Evolutionary conservation across 495 filamentous ascomycete species (phyloP), one percentile per base, ranked within the genome.

Genomic region (Annulohypoxylon moriforme): DNA sequence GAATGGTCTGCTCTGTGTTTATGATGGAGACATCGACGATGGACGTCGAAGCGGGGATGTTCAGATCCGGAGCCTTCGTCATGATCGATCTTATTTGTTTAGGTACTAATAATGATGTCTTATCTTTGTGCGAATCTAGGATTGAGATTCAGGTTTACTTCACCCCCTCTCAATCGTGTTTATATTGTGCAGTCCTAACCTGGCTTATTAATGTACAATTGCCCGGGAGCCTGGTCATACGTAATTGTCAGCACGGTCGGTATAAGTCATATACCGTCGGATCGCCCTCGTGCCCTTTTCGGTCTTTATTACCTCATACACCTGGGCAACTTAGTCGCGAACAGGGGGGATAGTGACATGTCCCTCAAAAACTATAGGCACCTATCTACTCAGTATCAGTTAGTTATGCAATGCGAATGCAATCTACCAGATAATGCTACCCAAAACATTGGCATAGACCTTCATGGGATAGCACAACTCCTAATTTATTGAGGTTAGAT

Each of bases 11-110:
- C 2, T 80, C 84, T 0, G 85, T 83, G 73, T 90, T 81, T 34
- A 90, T 86, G 74, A 90, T 87, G 6, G 82, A 84, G 20, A 90
- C 83, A 14, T 80, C 68, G 58, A 89, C 86, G 1, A 80, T 86
- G 47, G 78, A 74, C 1, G 67, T 38, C 2, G 85, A 88, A 0
- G 72, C 22, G 1, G 86, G 85, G 53, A 88, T 86, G 36, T 81
- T 76, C 31, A 86, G 79, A 16, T 84, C 68, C 3, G 81, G 81
- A 27, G 67, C 50, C 13, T 75, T 63, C 9, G 75, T 64, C 72
- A 73, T 75, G 31, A 20, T 75, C 52, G 22, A 13, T 29, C 27
- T 34, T 57, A 13, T 24, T 42, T 3, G 14, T 9, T 22, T 38
- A 14, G 3, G 8, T 47, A 22, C 5, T 29, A 6, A 25, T 38